Base-by-base conservation (phyloP, 164 flowering plant genomes). In the Vitis riparia region DNA sequence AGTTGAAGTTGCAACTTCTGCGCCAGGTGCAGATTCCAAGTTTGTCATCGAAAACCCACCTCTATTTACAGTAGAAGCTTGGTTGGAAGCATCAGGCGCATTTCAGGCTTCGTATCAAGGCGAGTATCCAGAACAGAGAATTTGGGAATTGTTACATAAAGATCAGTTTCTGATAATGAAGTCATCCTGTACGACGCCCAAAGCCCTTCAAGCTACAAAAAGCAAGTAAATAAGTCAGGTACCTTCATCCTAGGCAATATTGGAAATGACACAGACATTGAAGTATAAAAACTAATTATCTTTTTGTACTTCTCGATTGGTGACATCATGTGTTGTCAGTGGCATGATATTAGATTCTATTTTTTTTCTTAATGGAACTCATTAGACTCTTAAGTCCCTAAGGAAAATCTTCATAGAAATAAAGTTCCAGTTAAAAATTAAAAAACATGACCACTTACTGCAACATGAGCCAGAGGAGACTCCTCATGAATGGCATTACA, bases 151-250 rank as follows among this genome's bases (percentile, higher is more conserved):
- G 99, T 93, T 57, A 93, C 79, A 85, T 93, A 96, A 23, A 96
- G 87, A 82, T 96, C 99, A 56, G 87, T 79, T 77, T 93, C 99
- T 9, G 89, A 88, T 59, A 88, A 82, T 59, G 98, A 93, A 64
- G 98, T 91, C 91, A 89, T 88, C 29, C 99, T 83, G 57, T 96
- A 93, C 55, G 92, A 89, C n/a, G 91, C 92, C 99, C 99, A 96
- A 59, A 96, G 86, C 57, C 91, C 95, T 82, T 96, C 97, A n/a
- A 96, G 81, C 99, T 96, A 95, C 74, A 85, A 47, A 32, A 79
- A 64, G 29, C 69, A 76, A 55, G 55, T 11, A 70, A 55, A 65
- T 10, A 53, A 51, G 10, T 27, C n/a, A 52, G 5, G 52, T 4
- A 37, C 11, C 48, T 11, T 63, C 27, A 58, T 62, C 16, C 16